These are phyloP conservation scores for Teratosphaeria pseudoeucalypti DNA, from an alignment of 2,329 filamentous ascomycete species.

Conservation along the genomic window DNA sequence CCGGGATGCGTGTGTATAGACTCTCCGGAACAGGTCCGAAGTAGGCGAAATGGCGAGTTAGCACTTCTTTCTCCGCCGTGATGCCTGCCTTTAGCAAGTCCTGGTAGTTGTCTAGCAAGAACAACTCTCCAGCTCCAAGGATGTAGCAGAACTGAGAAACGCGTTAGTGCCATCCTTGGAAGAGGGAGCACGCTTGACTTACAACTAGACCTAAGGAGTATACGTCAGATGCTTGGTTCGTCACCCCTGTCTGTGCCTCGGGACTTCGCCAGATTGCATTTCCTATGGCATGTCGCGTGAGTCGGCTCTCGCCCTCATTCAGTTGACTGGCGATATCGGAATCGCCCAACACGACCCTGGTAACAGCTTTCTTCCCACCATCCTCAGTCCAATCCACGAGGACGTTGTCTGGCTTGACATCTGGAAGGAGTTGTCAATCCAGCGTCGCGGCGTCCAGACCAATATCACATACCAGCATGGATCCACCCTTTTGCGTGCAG, in stretches of 20 bases:
- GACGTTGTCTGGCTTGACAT: constrained; percentile 33
- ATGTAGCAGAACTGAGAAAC: constrained; percentile 26
- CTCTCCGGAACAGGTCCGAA: constrained; percentile 25
- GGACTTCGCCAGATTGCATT: constrained; percentile 33
- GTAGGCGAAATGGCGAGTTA: constrained; percentile 26
- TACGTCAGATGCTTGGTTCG: constrained; percentile 28
- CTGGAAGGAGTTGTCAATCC: constrained; percentile 18
- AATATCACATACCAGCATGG: constrained; percentile 23
- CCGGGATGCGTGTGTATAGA: constrained; percentile 21
- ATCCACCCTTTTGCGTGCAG: constrained; percentile 29
- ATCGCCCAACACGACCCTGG: constrained; percentile 26
- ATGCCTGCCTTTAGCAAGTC: constrained; percentile 21
- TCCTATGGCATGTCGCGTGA: constrained; percentile 23
- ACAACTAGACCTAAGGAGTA: constrained; percentile 31
- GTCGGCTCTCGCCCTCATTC: constrained; percentile 17
- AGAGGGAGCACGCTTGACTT: constrained; percentile 12
- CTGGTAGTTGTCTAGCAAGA: constrained; percentile 24
- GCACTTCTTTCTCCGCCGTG: constrained; percentile 24
- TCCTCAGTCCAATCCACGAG: constrained; percentile 27
- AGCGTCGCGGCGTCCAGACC: constrained; percentile 10
- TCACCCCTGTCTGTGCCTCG: constrained; percentile 27
- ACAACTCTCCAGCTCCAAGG: constrained; percentile 22
- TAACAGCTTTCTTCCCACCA: constrained; percentile 25
- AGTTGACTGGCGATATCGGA: constrained; percentile 28
- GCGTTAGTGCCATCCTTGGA: constrained; percentile 8